A percentile compares a stretch with the other conserved stretches of the same genome.
These are phyloP conservation scores for Colletotrichum limetticola DNA, from an alignment of 2,329 filamentous ascomycete species.

Conservation along the genomic window DNA sequence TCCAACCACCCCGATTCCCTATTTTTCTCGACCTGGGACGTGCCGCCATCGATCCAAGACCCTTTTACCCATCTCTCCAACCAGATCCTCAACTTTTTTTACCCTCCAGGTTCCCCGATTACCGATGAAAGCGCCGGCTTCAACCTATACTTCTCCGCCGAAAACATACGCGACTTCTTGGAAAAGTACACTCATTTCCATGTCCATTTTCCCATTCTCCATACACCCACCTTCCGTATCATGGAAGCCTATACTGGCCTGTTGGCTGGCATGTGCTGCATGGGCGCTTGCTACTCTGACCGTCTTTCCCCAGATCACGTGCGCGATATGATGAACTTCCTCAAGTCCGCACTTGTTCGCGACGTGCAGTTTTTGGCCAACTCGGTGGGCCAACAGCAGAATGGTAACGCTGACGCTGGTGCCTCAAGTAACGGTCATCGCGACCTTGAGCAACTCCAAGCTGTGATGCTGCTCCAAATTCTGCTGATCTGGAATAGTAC, in stretches of 20 bases:
- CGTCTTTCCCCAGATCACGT: constrained; percentile 68
- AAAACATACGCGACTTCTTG: constrained; percentile 77
- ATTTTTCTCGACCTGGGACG: constrained; percentile 62
- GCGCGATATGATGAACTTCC: constrained; percentile 74
- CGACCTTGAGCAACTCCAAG: constrained; percentile 75
- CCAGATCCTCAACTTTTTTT: constrained; percentile 67
- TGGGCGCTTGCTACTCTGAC: constrained; percentile 80
- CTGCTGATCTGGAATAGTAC: constrained; percentile 78
- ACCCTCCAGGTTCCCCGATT: constrained; percentile 66
- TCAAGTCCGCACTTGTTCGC: constrained; percentile 67
- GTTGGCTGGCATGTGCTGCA: constrained; percentile 75
- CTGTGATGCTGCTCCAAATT: constrained; percentile 69
- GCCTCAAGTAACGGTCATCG: constrained; percentile 35
- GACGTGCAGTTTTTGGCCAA: constrained; percentile 61
- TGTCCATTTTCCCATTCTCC: constrained; percentile 78
- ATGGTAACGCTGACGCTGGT: background rate
- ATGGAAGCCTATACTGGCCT: constrained; percentile 74
- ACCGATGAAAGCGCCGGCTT: constrained; percentile 64
- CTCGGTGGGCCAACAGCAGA: constrained; percentile 38
- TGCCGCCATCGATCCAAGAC: constrained; percentile 58
- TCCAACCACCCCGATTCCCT: constrained; percentile 53
- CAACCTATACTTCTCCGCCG: constrained; percentile 71
- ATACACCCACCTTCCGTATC: constrained; percentile 77
- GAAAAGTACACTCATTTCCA: constrained; percentile 79
- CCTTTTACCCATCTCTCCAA: constrained; percentile 65